phyloP scores from a whole-genome alignment of 2,329 filamentous ascomycete genomes.

The Sporothrix pallida region DNA sequence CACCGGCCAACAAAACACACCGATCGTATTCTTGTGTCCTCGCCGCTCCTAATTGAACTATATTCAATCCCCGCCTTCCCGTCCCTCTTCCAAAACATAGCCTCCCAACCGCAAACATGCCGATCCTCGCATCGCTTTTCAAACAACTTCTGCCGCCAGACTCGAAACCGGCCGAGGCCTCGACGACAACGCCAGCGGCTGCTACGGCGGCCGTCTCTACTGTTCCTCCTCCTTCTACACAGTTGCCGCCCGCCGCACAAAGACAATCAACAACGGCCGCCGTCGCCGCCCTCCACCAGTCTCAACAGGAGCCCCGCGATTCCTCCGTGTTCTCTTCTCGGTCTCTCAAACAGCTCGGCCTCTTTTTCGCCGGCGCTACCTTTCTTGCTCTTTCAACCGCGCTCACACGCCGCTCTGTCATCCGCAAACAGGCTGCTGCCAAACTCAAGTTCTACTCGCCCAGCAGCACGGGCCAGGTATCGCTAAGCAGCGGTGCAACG shows the following conservation, averaged over 20 bases:
- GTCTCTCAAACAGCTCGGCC: slow-evolving; percentile 65
- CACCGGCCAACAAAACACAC: background rate
- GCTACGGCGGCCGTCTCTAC: background rate
- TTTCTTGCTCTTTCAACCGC: slow-evolving; percentile 76
- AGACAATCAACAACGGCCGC: background rate
- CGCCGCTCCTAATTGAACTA: background rate
- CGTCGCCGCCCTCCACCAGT: background rate
- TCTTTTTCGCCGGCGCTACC: slow-evolving; percentile 75
- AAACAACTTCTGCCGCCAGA: slow-evolving; percentile 20
- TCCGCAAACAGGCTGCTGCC: slow-evolving; percentile 64
- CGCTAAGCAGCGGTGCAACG: slow-evolving; percentile 39
- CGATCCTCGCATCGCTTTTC: slow-evolving; percentile 29
- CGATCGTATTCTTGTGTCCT: background rate
- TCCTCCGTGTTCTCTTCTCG: slow-evolving; percentile 50
- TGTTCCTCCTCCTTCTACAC: background rate
- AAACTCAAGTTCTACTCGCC: slow-evolving; percentile 75
- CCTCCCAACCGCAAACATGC: background rate
- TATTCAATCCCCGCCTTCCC: background rate
- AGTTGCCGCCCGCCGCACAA: background rate
- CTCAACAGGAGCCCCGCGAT: slow-evolving; percentile 4
- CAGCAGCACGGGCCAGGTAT: slow-evolving; percentile 47
- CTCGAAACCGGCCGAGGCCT: background rate
- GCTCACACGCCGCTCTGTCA: slow-evolving; percentile 73
- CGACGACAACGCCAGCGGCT: background rate
- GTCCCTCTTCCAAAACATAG: background rate